Base-by-base conservation (phyloP, 805 yeast species). In the Pichia membranifaciens region DNA sequence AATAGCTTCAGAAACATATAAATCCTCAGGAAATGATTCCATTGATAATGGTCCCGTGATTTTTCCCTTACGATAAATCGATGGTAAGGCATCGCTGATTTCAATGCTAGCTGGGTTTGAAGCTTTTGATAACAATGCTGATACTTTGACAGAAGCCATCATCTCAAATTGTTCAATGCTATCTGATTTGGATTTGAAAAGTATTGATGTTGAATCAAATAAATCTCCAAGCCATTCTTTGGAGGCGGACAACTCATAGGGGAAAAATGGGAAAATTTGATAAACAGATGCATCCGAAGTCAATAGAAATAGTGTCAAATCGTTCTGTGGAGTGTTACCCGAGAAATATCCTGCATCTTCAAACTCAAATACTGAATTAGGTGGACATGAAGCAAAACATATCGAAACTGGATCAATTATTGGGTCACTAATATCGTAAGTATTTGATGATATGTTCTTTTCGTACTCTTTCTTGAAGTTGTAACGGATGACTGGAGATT, bases 261-360 rank as follows among this genome's bases (percentile, higher is more conserved):
- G 87, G 18, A 76, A 55, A 58, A 81, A 82, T n/a, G 93, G 93
- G 52, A 74, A 78, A 3, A 84, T 64, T 1, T 75, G 67, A 55
- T 73, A 82, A 1, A 85, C 50, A 52, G 84, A 86, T 13, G 83
- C 80, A 45, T 79, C 84, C 9, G 65, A 58, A 9, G 74, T 73
- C 44, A 79, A 55, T 8, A 82, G 58, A 55, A 75, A 79, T 18
- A 84, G 62, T 0, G 85, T 73, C 44, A 83, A 55, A 3, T 72
- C 70, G 34, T 21, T 32, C 9, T 41, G 41, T 18, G 52, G 51
- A 15, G 9, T 16, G 9, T 42, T 2, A 53, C 58, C 2, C 41
- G 28, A 21, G 8, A 16, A 29, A n/a, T 13, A 5, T 5, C 31
- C 31, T 22, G 16, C 17, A 22, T 7, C 23, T 37, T 38, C 20